A percentile compares a stretch with the other conserved stretches of the same genome.
These are phyloP conservation scores for Hylodesmum podocarpum DNA, from an alignment of 306 rosid genomes.

Conservation along the genomic window DNA sequence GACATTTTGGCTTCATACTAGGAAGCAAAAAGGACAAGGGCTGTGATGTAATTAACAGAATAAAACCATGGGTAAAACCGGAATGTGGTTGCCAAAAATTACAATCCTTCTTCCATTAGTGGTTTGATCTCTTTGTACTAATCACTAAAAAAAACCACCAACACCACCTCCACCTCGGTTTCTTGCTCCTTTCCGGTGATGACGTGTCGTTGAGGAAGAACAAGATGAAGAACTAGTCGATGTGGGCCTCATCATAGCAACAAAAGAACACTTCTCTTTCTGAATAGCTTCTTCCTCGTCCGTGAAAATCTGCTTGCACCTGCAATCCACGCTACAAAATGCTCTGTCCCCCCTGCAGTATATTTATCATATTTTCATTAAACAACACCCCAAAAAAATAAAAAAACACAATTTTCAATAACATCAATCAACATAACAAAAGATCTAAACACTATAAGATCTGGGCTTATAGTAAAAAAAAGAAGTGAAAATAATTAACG, in stretches of 20 bases:
- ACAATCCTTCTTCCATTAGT: slow-evolving; percentile 2
- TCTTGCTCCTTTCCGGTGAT: slow-evolving; percentile 46
- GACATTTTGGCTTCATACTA: slow-evolving; percentile 60
- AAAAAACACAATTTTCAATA: neutral
- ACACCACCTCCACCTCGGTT: slow-evolving; percentile 46
- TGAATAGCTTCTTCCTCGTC: slow-evolving; percentile 71
- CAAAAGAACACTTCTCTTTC: slow-evolving; percentile 49
- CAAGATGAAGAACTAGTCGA: slow-evolving; percentile 23
- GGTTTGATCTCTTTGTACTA: neutral
- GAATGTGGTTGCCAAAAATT: neutral
- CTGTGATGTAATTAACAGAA: slow-evolving; percentile 39
- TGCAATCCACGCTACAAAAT: slow-evolving; percentile 92
- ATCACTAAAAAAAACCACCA: slow-evolving; percentile 46
- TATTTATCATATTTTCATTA: neutral
- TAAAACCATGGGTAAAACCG: slow-evolving; percentile 42
- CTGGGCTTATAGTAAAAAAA: neutral
- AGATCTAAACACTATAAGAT: slow-evolving; percentile 23
- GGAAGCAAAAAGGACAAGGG: slow-evolving; percentile 54
- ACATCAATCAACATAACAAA: neutral
- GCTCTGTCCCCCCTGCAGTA: slow-evolving; percentile 79
- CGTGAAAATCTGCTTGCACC: slow-evolving; percentile 81
- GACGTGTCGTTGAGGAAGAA: slow-evolving; percentile 40
- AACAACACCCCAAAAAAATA: neutral
- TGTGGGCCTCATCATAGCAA: slow-evolving; percentile 40
- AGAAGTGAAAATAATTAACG: neutral